A percentile compares a stretch with the other conserved stretches of the same genome.
phyloP scores from a whole-genome alignment of 2,329 filamentous ascomycete genomes.

The Diaporthe velutina region DNA sequence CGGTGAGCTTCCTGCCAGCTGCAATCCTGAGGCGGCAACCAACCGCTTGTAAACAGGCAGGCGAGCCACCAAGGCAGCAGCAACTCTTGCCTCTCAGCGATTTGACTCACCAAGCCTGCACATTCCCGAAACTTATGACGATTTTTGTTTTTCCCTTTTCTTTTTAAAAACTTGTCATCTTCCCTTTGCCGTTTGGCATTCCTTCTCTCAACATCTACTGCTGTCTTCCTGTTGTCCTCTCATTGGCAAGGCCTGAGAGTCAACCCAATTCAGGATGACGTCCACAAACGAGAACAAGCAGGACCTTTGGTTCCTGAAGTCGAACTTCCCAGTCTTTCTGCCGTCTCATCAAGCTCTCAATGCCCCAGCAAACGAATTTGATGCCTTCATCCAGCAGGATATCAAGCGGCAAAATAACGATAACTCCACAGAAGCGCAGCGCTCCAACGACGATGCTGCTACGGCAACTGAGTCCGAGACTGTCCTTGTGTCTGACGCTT shows the following conservation, averaged over 20 bases:
- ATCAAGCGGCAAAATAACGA: conserved; percentile 36
- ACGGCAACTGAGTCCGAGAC: conserved; percentile 30
- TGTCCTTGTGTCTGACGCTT: conserved; percentile 28
- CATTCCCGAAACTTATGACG: background rate
- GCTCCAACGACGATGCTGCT: conserved; percentile 20
- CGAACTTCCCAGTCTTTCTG: conserved; percentile 54
- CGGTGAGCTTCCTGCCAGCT: background rate
- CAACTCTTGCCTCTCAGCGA: background rate
- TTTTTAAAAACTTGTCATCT: too few relatives aligned
- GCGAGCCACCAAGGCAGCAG: conserved; percentile 20
- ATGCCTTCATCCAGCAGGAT: conserved; percentile 48
- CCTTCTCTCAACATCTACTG: background rate
- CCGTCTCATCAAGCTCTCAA: conserved; percentile 53
- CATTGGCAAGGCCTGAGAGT: background rate
- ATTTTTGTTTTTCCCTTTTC: background rate
- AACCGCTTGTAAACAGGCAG: background rate
- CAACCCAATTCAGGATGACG: conserved; percentile 13
- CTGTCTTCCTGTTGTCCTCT: background rate
- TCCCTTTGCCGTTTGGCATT: background rate
- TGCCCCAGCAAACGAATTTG: conserved; percentile 50
- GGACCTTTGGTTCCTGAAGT: conserved; percentile 55
- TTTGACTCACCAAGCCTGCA: background rate
- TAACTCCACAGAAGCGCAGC: background rate
- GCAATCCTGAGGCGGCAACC: background rate
- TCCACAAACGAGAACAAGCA: background rate